Evolutionary conservation across 805 yeast species (phyloP).

Genomic region (Yarrowia bubula): DNA sequence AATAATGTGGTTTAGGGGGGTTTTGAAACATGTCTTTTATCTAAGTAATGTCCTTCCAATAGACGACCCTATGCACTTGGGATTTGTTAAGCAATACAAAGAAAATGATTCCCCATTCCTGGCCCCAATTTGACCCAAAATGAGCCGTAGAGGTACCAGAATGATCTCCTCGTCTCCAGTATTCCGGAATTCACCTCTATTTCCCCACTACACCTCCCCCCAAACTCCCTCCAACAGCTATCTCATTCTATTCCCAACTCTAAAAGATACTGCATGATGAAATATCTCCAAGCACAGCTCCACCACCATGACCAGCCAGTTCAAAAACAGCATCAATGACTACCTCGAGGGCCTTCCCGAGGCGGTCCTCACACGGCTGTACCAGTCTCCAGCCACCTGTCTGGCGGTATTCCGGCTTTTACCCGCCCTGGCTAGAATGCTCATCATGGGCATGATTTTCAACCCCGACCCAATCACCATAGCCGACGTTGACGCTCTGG

Average conservation of each 20-base stretch:
- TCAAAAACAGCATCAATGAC: conserved; percentile 76
- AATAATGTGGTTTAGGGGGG: no score
- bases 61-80: no score
- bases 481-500: conserved; percentile 57
- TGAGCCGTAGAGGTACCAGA: no score
- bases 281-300: no score
- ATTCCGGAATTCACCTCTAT: no score
- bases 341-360: conserved; percentile 89
- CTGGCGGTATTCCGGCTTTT: conserved; percentile 85
- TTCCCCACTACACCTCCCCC: not conserved
- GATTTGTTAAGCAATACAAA: no score
- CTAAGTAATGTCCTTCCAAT: no score
- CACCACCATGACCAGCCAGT: conserved; percentile 32
- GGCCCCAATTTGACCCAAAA: no score
- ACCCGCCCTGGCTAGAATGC: conserved; percentile 86
- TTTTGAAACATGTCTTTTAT: no score
- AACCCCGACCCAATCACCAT: conserved; percentile 62
- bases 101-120: no score
- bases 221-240: no score
- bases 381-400: conserved; percentile 85
- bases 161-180: no score
- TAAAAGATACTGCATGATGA: not conserved
- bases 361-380: conserved; percentile 76
- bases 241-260: not conserved
- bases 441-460: conserved; percentile 82